Evolutionary conservation across 2,329 filamentous ascomycete species (phyloP), one percentile per base, ranked within the genome.

Genomic region (Fusarium acutatum): DNA sequence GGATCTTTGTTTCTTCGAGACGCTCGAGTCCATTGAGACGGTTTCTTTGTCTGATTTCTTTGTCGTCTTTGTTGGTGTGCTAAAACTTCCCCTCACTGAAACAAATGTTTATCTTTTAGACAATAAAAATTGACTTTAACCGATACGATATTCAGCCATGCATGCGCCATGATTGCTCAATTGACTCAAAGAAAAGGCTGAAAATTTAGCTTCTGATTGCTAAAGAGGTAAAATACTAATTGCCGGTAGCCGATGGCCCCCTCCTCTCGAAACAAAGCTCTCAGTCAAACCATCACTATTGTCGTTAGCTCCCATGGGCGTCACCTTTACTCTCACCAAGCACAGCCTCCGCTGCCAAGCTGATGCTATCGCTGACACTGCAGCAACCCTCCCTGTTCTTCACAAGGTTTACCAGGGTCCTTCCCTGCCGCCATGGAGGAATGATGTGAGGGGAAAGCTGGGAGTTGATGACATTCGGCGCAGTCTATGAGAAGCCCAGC

Each of bases 221-320:
- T 62, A 34, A 28, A n/a, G 47, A 32, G 26, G 12, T 30, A 38
- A 17, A 34, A 62, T 24, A 41, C 35, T 50, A 41, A 78, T 67
- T 78, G 74, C 74, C 74, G 75, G 47, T 60, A 67, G 56, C 41
- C 46, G 60, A 64, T 71, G 57, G 58, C 28, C 76, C 76, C 76
- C 76, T 78, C 76, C 73, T 76, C 69, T 76, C 71, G 74, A 78
- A 78, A 78, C 76, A 75, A 71, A 71, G 35, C 70, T 69, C 67
- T 54, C 56, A 60, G 61, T 56, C 65, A 56, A 63, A 60, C 61
- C 57, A 72, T 69, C 41, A 53, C 64, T 50, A 60, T 67, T 47
- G 52, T 64, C 49, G 47, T 46, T 60, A 67, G 63, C 54, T 73
- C 32, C 28, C 35, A 41, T 46, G 44, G 47, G 28, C 60, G 46